A percentile compares a stretch with the other conserved stretches of the same genome.
These are phyloP conservation scores for Monilinia aucupariae DNA, from an alignment of 2,329 filamentous ascomycete species.

Conservation along the genomic window DNA sequence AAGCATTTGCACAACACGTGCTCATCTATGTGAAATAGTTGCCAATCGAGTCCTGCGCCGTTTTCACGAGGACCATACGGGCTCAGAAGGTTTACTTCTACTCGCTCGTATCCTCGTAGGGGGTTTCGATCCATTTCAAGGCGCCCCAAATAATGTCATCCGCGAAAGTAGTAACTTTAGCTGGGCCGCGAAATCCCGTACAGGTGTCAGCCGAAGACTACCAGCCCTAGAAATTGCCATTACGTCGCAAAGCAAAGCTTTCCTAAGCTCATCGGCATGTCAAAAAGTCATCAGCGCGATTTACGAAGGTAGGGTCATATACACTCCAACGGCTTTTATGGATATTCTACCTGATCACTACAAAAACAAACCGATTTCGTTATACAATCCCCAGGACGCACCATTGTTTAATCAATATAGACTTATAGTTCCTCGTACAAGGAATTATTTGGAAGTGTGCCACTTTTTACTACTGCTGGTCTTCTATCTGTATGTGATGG, in stretches of 20 bases:
- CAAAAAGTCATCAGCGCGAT: conserved; percentile 80
- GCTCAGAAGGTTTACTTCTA: conserved; percentile 63
- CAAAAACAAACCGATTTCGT: conserved; percentile 73
- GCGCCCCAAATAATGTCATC: conserved; percentile 63
- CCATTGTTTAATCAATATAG: conserved; percentile 80
- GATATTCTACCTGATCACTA: conserved; percentile 83
- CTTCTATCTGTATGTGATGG: conserved; percentile 70
- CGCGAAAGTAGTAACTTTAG: conserved; percentile 45
- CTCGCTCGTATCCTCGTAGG: conserved; percentile 76
- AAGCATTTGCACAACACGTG: conserved; percentile 73
- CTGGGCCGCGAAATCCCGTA: conserved; percentile 40
- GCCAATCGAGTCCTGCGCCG: conserved; percentile 72
- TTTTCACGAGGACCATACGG: conserved; percentile 72
- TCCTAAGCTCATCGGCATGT: conserved; percentile 70
- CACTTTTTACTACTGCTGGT: conserved; percentile 67
- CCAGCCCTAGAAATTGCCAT: conserved; percentile 81
- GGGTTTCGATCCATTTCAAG: conserved; percentile 81
- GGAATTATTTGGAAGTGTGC: conserved; percentile 67
- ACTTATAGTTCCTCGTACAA: conserved; percentile 72
- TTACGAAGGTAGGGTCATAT: conserved; percentile 73
- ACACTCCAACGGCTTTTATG: conserved; percentile 75
- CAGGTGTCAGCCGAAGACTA: conserved; percentile 45
- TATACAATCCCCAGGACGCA: conserved; percentile 72
- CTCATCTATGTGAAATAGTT: conserved; percentile 73
- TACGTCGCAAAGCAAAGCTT: conserved; percentile 72